These are phyloP conservation scores for Ulvella scutata DNA, from an alignment of 139 green algal species.

Conservation along the genomic window DNA sequence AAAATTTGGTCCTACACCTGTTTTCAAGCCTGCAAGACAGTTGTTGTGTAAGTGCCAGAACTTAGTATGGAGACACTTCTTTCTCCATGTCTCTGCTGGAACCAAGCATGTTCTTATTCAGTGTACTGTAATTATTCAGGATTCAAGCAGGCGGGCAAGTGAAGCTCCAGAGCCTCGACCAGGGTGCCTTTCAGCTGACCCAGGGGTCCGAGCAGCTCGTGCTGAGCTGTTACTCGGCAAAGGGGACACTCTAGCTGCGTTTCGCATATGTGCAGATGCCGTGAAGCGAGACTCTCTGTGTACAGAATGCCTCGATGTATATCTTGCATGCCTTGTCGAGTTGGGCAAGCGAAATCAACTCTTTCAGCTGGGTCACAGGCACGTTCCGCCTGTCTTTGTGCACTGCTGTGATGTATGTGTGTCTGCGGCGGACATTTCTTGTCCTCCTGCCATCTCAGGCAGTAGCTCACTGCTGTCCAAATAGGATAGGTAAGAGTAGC, in stretches of 20 bases:
- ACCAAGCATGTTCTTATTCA: too few species aligned
- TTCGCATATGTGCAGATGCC: constrained; percentile 10
- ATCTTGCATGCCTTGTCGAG: constrained; percentile 62
- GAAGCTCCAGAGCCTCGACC: too few species aligned
- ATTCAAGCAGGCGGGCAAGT: too few species aligned
- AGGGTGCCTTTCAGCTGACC: not conserved
- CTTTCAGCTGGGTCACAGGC: constrained; percentile 53
- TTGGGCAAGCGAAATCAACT: constrained; percentile 80
- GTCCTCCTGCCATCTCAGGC: not conserved
- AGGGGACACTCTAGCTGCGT: not conserved
- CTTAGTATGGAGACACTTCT: too few species aligned
- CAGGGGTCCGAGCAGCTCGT: not conserved
- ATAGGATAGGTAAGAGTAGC: too few species aligned
- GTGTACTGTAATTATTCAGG: too few species aligned
- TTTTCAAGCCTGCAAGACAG: too few species aligned
- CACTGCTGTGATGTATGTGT: not conserved
- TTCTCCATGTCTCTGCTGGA: too few species aligned
- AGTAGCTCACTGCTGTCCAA: too few species aligned
- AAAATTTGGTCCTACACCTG: too few species aligned
- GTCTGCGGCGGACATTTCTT: not conserved
- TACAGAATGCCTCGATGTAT: constrained; percentile 32
- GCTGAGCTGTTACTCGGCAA: not conserved
- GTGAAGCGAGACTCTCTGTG: constrained; percentile 62
- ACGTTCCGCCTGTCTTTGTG: not conserved
- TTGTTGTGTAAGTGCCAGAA: too few species aligned